Conservation (phyloP, 2,329 filamentous ascomycete species). For the Erysiphe neolycopersici region DNA sequence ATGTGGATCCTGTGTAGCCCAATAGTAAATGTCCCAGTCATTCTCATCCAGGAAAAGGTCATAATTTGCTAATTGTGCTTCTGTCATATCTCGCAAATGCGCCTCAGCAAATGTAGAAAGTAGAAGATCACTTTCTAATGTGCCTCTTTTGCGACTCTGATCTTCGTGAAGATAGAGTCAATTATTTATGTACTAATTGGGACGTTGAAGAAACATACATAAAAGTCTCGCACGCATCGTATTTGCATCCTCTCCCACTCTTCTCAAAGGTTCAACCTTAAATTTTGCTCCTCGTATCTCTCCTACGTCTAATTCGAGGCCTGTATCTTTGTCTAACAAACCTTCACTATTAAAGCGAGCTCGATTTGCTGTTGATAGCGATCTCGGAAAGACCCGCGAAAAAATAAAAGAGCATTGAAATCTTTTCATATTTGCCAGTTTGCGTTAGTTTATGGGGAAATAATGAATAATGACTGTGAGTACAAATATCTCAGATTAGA, state of each 20-base stretch:
- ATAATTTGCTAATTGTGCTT: slow-evolving; percentile 52
- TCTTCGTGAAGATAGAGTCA: slow-evolving; percentile 27
- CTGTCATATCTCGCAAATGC: slow-evolving; percentile 48
- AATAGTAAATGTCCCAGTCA: slow-evolving; percentile 99
- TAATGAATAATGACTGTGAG: no score
- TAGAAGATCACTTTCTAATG: slow-evolving; percentile 81
- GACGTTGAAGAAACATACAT: slow-evolving; percentile 16
- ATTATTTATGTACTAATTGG: not conserved
- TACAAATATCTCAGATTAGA: no score
- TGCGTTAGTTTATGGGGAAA: no score
- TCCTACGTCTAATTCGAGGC: slow-evolving; percentile 41
- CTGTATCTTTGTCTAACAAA: no score
- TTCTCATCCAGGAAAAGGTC: slow-evolving; percentile 93
- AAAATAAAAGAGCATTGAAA: no score
- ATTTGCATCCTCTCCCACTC: slow-evolving; percentile 54
- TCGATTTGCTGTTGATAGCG: no score
- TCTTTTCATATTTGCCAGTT: no score
- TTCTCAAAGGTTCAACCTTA: slow-evolving; percentile 66
- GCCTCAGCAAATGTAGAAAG: slow-evolving; percentile 81
- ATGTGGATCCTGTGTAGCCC: slow-evolving; percentile 66
- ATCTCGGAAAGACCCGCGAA: no score
- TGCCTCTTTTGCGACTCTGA: slow-evolving; percentile 89
- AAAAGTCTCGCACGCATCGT: slow-evolving; percentile 76
- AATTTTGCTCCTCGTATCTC: slow-evolving; percentile 73
- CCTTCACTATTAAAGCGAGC: no score